Evolutionary conservation across 805 yeast species (phyloP), one percentile per base, ranked within the genome.

Genomic region (Maudiozyma turicensis): DNA sequence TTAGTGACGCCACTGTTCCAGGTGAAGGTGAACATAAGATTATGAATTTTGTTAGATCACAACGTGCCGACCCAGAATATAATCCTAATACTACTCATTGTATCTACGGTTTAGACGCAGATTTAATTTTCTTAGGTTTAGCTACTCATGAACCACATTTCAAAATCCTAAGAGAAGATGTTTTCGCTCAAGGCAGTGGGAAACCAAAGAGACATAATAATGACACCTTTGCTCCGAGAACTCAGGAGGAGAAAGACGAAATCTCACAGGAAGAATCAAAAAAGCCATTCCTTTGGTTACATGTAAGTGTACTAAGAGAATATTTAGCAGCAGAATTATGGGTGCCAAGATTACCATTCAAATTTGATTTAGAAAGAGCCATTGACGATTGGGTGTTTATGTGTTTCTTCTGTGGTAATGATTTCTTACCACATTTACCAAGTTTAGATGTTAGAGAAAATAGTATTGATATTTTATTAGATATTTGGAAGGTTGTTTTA

Each of bases 1-100:
- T 93, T 43, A 84, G 95, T 60, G 99, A 91, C 64, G 95, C 96
- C 32, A 82, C 95, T 0, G 98, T 91, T 11, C 99, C 99, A 1
- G 99, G 99, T 53, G 99, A 93, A 74, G 99, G 99, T 64, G 99
- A 93, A 67, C 99, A 93, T 71, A 93, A 93, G 66, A 83, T 93
- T 58, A 93, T 93, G 99, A 89, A 85, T 59, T 93, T 90, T 64
- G 85, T 93, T 50, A 79, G 99, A 60, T 78, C 86, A 40, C 98
- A 90, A 64, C 75, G 98, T 57, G 77, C 84, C 40, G 93, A 86
- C 57, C 86, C 95, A 0, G 81, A 82, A 61, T 86, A 91, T 66
- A 78, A 87, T 61, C 96, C 98, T 47, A 91, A 93, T 64, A 90
- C 96, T 1, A 75, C 81, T n/a, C 99, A 93, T 67, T 87, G 95